Conservation (phyloP, 2,329 filamentous ascomycete species). For the Alternaria sp. region DNA sequence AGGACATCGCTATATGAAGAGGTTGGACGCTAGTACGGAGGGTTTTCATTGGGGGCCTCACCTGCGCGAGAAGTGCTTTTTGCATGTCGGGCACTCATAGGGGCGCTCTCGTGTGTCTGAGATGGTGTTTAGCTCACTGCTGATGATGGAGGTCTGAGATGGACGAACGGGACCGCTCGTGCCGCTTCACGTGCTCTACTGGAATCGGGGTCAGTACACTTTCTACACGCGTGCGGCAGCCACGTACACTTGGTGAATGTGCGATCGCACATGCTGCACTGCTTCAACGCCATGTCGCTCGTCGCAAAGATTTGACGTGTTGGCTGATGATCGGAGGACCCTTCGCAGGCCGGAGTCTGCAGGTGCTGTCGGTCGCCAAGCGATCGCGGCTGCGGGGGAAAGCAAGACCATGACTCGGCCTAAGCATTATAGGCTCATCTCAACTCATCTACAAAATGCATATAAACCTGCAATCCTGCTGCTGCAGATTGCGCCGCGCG, state of each 20-base stretch:
- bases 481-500: slow-evolving; percentile 32
- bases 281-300: slow-evolving; percentile 45
- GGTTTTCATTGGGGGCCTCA: slow-evolving; percentile 31
- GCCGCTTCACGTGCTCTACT: slow-evolving; percentile 60
- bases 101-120: slow-evolving; percentile 62
- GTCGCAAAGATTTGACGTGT: slow-evolving; percentile 14
- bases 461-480: slow-evolving; percentile 31
- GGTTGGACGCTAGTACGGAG: slow-evolving; percentile 28
- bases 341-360: slow-evolving; percentile 21
- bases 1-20: slow-evolving; percentile 53
- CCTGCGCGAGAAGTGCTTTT: slow-evolving; percentile 63
- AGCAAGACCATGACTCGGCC: slow-evolving; percentile 37
- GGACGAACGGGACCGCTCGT: slow-evolving; percentile 60
- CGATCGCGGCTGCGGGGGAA: slow-evolving; percentile 38
- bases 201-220: slow-evolving; percentile 7
- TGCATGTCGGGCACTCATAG: slow-evolving; percentile 60
- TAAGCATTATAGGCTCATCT: slow-evolving; percentile 36
- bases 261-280: slow-evolving; percentile 57
- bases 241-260: slow-evolving; percentile 57
- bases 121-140: slow-evolving; percentile 25
- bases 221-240: neutral
- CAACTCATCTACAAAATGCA: slow-evolving; percentile 36
- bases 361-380: slow-evolving; percentile 23
- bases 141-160: neutral
- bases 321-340: slow-evolving; percentile 21